Evolutionary conservation across 768 basidiomycete genomes (phyloP), one percentile per base, ranked within the genome.

Genomic region (Clathrus columnatus): DNA sequence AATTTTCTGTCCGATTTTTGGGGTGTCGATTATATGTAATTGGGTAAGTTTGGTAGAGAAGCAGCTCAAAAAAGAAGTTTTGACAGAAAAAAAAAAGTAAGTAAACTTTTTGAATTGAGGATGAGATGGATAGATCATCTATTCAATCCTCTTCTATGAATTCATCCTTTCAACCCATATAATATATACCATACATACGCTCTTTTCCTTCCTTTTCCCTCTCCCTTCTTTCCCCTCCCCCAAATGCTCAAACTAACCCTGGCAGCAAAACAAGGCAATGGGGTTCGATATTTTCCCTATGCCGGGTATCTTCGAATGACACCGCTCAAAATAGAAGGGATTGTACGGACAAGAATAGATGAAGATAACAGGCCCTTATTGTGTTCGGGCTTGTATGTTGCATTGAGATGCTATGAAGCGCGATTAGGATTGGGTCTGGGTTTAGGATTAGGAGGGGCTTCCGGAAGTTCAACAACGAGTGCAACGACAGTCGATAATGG

Each of bases 401-500:
- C 82, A n/a, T 79, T 92, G 44, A 80, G 88, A 44, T 92, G 89
- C 69, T 91, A 91, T 66, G 89, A 92, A 73, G 75, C 84, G 42
- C 81, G 87, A 28, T 68, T 83, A 50, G 79, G 80, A 57, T 82
- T 36, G 14, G 36, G 36, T 11, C 36, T 36, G 4, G 36, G 36
- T 36, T 36, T 36, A n/a, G 36, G 36, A 11, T 36, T 36, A n/a
- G 29, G 42, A 54, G 23, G 20, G 45, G 48, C 29, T 54, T 27
- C 43, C 17, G 26, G 28, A 50, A 36, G n/a, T 11, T 11, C 4
- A 14, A 2, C 36, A 36, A 14, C 4, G 14, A n/a, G 4, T 8
- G 36, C 14, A 36, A 36, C 7, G 4, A n/a, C 36, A 11, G n/a
- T 8, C 36, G 36, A 80, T 59, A 69, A 82, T 54, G 80, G 79